Percentiles rank a stretch among this genome's conserved stretches.
Evolutionary conservation across 108 stramenopile species (phyloP).

Genomic region (Pinguiococcus pyrenoidosus): DNA sequence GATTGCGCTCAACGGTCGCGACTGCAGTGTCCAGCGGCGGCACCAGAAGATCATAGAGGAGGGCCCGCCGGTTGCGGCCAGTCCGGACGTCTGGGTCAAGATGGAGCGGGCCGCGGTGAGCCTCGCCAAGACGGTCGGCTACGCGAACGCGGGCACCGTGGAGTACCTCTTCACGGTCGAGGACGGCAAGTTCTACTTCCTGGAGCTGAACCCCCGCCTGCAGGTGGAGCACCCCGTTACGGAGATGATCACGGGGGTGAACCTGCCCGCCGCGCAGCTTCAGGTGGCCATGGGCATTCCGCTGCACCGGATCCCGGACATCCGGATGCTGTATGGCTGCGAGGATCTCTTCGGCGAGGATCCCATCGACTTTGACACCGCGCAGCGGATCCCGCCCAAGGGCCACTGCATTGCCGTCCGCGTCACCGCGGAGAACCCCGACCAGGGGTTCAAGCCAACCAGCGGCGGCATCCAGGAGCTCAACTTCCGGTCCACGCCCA

Average conservation of each 20-base stretch:
- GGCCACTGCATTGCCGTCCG: slow-evolving; percentile 96
- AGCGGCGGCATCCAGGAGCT: slow-evolving; percentile 85
- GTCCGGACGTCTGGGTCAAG: slow-evolving; percentile 68
- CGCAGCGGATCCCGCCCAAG: slow-evolving; percentile 5
- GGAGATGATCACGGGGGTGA: slow-evolving; percentile 93
- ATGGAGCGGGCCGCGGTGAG: slow-evolving; percentile 95
- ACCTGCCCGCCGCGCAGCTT: slow-evolving; percentile 89
- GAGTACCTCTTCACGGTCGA: slow-evolving; percentile 83
- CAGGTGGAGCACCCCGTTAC: slow-evolving; percentile 99
- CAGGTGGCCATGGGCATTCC: slow-evolving; percentile 99
- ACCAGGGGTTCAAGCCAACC: slow-evolving; percentile 95
- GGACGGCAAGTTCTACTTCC: slow-evolving; percentile 66
- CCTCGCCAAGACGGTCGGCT: slow-evolving; percentile 90
- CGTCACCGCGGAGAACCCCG: slow-evolving; percentile 98
- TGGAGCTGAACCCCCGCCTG: slow-evolving; percentile 90
- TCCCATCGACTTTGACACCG: slow-evolving; percentile 38
- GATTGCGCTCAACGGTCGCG: slow-evolving; percentile 93
- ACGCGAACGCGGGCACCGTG: slow-evolving; percentile 96
- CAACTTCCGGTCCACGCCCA: slow-evolving; percentile 92
- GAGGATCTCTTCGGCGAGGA: slow-evolving; percentile 62
- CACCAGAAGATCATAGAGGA: slow-evolving; percentile 98
- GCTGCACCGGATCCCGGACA: slow-evolving; percentile 84
- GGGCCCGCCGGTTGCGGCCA: slow-evolving; percentile 89
- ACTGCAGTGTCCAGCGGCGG: slow-evolving; percentile 95
- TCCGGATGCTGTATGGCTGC: slow-evolving; percentile 72